phyloP scores from a whole-genome alignment of 441 rosid genomes.

The Syzygium syzygioides region DNA sequence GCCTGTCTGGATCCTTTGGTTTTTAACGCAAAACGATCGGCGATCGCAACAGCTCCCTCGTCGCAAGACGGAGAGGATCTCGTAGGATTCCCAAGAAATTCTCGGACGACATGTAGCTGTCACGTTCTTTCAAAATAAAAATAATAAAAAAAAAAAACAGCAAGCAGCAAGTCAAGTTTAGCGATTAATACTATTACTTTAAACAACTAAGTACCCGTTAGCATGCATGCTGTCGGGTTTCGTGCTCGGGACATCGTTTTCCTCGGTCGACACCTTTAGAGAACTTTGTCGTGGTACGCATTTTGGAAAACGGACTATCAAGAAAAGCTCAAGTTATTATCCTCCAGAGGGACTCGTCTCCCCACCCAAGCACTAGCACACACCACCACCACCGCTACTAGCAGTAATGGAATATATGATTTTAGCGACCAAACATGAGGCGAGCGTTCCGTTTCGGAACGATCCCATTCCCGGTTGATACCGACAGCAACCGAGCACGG shows the following conservation, averaged over 20 bases:
- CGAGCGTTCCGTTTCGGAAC: background rate
- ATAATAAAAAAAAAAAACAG: too few relatives aligned
- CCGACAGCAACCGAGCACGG: background rate
- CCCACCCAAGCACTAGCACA: too few relatives aligned
- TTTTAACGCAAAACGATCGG: background rate
- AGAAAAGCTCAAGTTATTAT: background rate
- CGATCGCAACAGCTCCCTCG: background rate
- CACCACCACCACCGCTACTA: too few relatives aligned
- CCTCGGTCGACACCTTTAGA: background rate
- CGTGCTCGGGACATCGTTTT: background rate
- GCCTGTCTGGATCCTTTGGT: background rate
- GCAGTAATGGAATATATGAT: background rate
- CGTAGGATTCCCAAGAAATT: background rate
- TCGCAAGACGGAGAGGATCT: background rate
- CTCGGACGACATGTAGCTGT: too few relatives aligned
- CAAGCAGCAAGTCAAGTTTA: background rate
- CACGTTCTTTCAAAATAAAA: too few relatives aligned
- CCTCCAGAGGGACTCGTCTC: background rate
- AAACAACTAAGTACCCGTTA: background rate
- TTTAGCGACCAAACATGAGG: background rate
- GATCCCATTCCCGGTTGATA: background rate
- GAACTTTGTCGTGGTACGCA: background rate
- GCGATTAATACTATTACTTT: background rate
- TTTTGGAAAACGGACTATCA: background rate
- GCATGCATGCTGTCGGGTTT: background rate